Evolutionary conservation across 2,329 filamentous ascomycete genomes (phyloP), one percentile per base, ranked within the genome.

Genomic region (Aureobasidium sp.): DNA sequence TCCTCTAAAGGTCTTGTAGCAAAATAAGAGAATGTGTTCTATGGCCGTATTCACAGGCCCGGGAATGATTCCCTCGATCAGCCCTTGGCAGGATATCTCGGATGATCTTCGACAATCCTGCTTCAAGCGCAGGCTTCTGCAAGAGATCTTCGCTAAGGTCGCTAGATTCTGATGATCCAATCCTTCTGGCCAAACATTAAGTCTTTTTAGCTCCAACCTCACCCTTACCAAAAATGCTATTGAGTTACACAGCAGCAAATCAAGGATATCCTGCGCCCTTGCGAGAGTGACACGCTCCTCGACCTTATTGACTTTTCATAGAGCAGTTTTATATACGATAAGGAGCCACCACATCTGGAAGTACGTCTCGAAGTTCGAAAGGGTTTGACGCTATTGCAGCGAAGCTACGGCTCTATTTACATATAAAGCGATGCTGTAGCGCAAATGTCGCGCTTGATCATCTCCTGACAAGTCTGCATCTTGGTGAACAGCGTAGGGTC

Each of bases 391-490:
- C 3, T 43, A 8, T n/a, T n/a, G 8, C 0, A 20, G 7, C 6
- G 10, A 20, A 43, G 51, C 39, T 57, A 57, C 7, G 17, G 24
- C 20, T 48, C 43, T 24, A 15, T 24, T 13, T 59, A 95, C 88
- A 95, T 92, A 72, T 95, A 96, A 71, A 96, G 76, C 73, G 87
- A 91, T 15, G 92, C 91, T 43, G 92, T 90, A 20, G 92, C 92
- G 26, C 91, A 95, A 60, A 96, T 94, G 74, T 97, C 94, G 71
- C 94, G 81, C 82, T 96, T 95, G 73, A 99, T 99, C 83, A 97
- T 84, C 80, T 99, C 94, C 82, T 97, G 93, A 68, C 93, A 95
- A 66, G 87, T 87, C 77, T 96, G 88, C 93, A 99, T 99, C 83
- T 99, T 99, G 67, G 87, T 85, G 74, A 96, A 97, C 67, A 99